These are phyloP conservation scores for Colletotrichum truncatum DNA, from an alignment of 2,329 filamentous ascomycete species.

Conservation along the genomic window DNA sequence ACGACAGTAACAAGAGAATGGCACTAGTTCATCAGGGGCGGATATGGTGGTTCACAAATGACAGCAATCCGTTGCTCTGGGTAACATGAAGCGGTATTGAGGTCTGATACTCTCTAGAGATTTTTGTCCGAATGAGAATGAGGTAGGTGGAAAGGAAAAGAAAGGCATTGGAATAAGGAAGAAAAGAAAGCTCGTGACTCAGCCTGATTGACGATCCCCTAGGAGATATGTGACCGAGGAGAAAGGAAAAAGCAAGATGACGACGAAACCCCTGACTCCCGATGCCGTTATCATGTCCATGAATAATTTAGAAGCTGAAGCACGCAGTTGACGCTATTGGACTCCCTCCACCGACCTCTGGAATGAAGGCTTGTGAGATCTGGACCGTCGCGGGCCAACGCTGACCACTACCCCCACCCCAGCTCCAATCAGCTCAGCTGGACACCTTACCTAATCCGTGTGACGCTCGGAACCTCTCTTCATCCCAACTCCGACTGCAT, in stretches of 20 bases:
- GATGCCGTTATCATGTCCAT: too few relatives aligned
- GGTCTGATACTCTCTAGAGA: neutral
- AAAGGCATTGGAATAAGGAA: neutral
- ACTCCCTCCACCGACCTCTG: neutral
- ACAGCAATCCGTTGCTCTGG: neutral
- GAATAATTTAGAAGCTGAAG: too few relatives aligned
- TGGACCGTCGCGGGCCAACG: neutral
- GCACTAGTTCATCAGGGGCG: neutral
- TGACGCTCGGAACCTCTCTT: slow-evolving; percentile 26
- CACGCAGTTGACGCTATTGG: slow-evolving; percentile 8
- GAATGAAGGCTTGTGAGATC: neutral
- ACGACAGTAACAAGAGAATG: neutral
- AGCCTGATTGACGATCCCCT: neutral
- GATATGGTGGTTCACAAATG: neutral
- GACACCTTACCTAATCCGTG: slow-evolving; percentile 24
- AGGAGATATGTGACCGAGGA: neutral
- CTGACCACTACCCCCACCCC: neutral
- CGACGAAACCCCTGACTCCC: neutral
- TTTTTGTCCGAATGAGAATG: neutral
- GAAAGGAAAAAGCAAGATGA: neutral
- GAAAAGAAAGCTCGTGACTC: neutral
- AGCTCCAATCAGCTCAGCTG: neutral
- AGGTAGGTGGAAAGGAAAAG: neutral
- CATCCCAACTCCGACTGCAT: slow-evolving; percentile 26
- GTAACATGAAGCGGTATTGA: neutral